Conservation (phyloP, 108 stramenopile genomes). For the Schizochytrium sp. region DNA sequence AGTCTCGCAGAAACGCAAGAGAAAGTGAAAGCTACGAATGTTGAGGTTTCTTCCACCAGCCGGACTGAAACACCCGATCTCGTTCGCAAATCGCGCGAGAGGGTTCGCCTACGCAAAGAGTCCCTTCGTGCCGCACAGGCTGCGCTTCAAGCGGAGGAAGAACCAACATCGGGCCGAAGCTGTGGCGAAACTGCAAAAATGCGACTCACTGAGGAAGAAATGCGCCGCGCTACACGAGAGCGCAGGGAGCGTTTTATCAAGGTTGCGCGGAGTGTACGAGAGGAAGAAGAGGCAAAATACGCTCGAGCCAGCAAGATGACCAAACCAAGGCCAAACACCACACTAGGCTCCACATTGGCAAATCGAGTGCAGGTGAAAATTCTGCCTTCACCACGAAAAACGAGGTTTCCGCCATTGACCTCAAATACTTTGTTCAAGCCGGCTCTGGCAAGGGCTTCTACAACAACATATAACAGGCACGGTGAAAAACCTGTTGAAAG, state of each 20-base stretch:
- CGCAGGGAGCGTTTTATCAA: not conserved
- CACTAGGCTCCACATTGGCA: not conserved
- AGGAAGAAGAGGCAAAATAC: conserved; percentile 10
- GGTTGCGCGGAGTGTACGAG: not conserved
- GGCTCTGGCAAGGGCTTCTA: too few species aligned
- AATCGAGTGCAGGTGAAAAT: not conserved
- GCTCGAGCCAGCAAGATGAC: not conserved
- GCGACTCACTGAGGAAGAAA: not conserved
- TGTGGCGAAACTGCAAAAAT: not conserved
- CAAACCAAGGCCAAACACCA: not conserved
- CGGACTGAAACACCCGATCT: not conserved
- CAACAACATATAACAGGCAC: too few species aligned
- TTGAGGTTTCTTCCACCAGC: not conserved
- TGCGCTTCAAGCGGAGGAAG: not conserved
- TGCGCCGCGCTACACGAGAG: not conserved
- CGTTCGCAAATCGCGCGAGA: not conserved
- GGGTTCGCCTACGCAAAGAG: not conserved
- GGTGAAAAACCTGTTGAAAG: too few species aligned
- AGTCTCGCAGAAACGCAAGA: not conserved
- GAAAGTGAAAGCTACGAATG: not conserved
- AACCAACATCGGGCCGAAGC: not conserved
- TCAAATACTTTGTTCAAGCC: not conserved
- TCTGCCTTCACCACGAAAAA: not conserved
- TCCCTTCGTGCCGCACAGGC: not conserved
- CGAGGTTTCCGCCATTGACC: not conserved